Conservation (phyloP, 495 filamentous ascomycete species). For the Oidiodendron maius region DNA sequence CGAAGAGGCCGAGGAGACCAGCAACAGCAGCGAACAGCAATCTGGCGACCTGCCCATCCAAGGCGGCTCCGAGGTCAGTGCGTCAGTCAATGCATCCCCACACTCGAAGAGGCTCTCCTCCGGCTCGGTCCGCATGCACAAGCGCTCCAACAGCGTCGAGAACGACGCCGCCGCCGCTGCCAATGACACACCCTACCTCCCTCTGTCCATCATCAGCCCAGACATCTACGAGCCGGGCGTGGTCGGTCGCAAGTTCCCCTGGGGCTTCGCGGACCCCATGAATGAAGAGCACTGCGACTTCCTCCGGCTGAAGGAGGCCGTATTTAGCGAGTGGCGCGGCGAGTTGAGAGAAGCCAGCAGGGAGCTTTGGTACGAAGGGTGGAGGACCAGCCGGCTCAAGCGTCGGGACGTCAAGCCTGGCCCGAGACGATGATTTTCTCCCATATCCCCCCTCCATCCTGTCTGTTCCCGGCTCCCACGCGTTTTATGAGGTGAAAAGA, state of each 20-base stretch:
- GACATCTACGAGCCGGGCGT: conserved; percentile 78
- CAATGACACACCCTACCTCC: conserved; percentile 54
- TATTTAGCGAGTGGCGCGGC: conserved; percentile 88
- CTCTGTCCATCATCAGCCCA: conserved; percentile 89
- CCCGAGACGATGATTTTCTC: conserved; percentile 15
- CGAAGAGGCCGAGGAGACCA: conserved; percentile 38
- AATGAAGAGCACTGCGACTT: conserved; percentile 92
- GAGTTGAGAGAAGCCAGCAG: conserved; percentile 89
- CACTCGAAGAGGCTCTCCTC: conserved; percentile 37
- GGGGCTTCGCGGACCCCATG: conserved; percentile 94
- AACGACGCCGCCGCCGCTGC: conserved; percentile 20
- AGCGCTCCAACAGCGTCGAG: conserved; percentile 14
- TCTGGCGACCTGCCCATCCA: conserved; percentile 31
- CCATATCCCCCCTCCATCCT: background rate
- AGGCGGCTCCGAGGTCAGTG: conserved; percentile 8
- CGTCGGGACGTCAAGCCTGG: conserved; percentile 15
- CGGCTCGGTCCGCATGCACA: conserved; percentile 39
- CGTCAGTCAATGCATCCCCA: conserved; percentile 16
- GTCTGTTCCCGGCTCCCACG: too few relatives aligned
- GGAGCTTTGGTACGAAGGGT: conserved; percentile 93
- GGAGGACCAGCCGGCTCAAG: conserved; percentile 66
- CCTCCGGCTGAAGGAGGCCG: conserved; percentile 78
- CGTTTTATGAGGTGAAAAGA: background rate
- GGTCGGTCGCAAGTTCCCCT: conserved; percentile 82
- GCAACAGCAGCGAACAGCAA: background rate